These are phyloP conservation scores for Macrolepiota dolichaula DNA, from an alignment of 768 basidiomycete genomes.

Conservation along the genomic window DNA sequence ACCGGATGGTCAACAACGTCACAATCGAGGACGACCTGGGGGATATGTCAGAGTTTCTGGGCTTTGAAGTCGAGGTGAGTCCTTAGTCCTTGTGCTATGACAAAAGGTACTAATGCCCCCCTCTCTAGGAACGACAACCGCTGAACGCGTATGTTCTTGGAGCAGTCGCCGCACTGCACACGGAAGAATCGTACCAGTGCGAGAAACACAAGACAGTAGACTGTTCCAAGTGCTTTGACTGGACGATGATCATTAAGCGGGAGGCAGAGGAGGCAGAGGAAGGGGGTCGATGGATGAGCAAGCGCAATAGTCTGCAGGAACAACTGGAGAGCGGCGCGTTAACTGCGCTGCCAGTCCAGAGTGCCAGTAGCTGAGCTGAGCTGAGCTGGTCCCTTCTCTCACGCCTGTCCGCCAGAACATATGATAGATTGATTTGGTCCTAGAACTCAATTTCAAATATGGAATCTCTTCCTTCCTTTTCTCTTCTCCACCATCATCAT, in stretches of 20 bases:
- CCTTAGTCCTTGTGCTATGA: too few relatives aligned
- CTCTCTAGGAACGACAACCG: conserved; percentile 12
- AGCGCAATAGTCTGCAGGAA: conserved; percentile 15
- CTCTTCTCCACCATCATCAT: not conserved
- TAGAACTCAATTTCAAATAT: not conserved
- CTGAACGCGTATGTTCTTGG: conserved; percentile 12
- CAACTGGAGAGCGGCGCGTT: conserved; percentile 1
- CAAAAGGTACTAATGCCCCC: not conserved
- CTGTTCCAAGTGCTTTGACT: conserved; percentile 32
- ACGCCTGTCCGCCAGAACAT: not conserved
- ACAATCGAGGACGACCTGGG: conserved; percentile 24
- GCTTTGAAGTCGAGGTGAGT: conserved; percentile 15
- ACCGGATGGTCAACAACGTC: conserved; percentile 29
- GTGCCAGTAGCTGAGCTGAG: not conserved
- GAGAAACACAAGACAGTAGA: conserved; percentile 23
- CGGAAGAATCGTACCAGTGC: conserved; percentile 22
- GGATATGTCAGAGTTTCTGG: conserved; percentile 16
- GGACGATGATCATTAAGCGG: conserved; percentile 26
- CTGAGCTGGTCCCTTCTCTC: not conserved
- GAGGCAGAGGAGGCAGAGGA: conserved; percentile 21
- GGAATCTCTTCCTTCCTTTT: not conserved
- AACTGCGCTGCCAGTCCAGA: not conserved
- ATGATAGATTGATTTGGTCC: not conserved
- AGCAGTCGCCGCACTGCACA: conserved; percentile 9
- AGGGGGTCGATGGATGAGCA: conserved; percentile 22